These are phyloP conservation scores for Nakaseomyces bracarensis DNA, from an alignment of 1,139 yeast species.

Conservation along the genomic window DNA sequence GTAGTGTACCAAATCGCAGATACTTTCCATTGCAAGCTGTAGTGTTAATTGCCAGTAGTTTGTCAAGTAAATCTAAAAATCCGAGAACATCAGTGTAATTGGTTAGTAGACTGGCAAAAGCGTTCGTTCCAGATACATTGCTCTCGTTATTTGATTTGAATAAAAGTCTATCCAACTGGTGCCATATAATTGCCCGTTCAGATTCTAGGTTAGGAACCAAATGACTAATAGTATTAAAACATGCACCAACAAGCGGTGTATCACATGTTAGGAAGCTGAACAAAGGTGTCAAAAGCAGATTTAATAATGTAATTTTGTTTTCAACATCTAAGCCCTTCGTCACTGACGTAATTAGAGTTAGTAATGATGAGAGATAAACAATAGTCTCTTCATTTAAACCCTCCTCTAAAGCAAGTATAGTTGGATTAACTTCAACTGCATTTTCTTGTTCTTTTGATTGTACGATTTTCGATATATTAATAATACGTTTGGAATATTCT, in stretches of 20 bases:
- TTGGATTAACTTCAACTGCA: slow-evolving; percentile 27
- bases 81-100: slow-evolving; percentile 52
- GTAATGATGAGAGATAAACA: slow-evolving; percentile 66
- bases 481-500: slow-evolving; percentile 46
- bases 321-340: slow-evolving; percentile 35
- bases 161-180: slow-evolving; percentile 63
- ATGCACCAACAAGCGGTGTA: slow-evolving; percentile 48
- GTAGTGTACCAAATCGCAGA: slow-evolving; percentile 35
- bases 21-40: slow-evolving; percentile 32
- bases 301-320: slow-evolving; percentile 19
- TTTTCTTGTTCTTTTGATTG: slow-evolving; percentile 22
- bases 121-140: slow-evolving; percentile 16
- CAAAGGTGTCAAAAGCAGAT: slow-evolving; percentile 31
- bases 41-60: slow-evolving; percentile 33
- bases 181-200: slow-evolving; percentile 56
- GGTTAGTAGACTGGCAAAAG: slow-evolving; percentile 26
- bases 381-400: slow-evolving; percentile 77
- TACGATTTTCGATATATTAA: slow-evolving; percentile 26
- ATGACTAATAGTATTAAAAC: slow-evolving; percentile 45
- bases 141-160: slow-evolving; percentile 34
- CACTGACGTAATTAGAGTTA: slow-evolving; percentile 47
- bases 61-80: slow-evolving; percentile 42
- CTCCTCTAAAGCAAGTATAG: slow-evolving; percentile 31
- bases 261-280: slow-evolving; percentile 42
- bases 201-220: slow-evolving; percentile 40